Conservation (phyloP, 768 basidiomycete genomes). For the Collybia nuda region DNA sequence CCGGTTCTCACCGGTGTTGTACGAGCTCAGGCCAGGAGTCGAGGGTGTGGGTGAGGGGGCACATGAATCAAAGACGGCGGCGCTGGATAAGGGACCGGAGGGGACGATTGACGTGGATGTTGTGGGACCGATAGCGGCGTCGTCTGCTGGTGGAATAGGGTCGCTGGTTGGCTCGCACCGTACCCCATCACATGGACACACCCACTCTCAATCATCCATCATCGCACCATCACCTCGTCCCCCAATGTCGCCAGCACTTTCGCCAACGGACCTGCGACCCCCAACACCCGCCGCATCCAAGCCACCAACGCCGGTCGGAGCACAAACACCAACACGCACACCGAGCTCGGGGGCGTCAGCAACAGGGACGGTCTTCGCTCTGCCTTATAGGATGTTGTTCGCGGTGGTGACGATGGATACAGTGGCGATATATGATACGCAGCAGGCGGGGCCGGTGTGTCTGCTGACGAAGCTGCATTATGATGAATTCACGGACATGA, state of each 20-base stretch:
- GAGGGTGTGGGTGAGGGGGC: constrained; percentile 24
- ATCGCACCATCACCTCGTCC: constrained; percentile 49
- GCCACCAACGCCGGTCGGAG: constrained; percentile 43
- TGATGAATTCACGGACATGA: constrained; percentile 95
- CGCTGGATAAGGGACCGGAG: constrained; percentile 68
- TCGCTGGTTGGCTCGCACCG: constrained; percentile 32
- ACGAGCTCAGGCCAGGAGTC: constrained; percentile 77
- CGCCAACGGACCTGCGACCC: constrained; percentile 54
- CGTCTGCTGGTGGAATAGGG: constrained; percentile 9
- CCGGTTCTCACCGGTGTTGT: constrained; percentile 89
- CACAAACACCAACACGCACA: constrained; percentile 16
- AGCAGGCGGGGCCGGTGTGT: constrained; percentile 90
- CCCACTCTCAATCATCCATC: constrained; percentile 27
- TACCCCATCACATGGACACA: constrained; percentile 19
- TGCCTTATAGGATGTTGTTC: constrained; percentile 93
- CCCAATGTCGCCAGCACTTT: constrained; percentile 54
- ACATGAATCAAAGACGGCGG: constrained; percentile 43
- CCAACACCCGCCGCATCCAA: constrained; percentile 64
- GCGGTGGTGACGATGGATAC: constrained; percentile 97
- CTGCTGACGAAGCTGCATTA: constrained; percentile 94
- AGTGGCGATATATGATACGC: constrained; percentile 93
- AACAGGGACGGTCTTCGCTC: constrained; percentile 74
- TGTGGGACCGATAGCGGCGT: constrained; percentile 34
- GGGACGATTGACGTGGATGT: constrained; percentile 63
- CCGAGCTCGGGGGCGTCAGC: constrained; percentile 7